Evolutionary conservation across 345 rosid genomes (phyloP).

Genomic region (Murraya koenigii): DNA sequence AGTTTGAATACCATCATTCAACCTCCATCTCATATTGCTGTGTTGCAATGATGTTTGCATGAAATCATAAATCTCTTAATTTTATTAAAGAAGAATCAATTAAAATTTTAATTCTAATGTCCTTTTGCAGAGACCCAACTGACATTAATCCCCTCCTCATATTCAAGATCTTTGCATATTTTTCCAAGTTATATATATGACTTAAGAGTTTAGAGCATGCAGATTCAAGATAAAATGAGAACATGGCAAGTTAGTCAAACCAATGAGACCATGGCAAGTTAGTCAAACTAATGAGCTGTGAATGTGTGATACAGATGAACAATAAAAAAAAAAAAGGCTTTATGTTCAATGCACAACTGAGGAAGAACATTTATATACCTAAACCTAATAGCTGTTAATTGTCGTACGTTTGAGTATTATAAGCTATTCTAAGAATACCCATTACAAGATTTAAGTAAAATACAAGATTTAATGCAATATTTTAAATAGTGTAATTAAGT

Average conservation of each 20-base stretch:
- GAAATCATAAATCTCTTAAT: slow-evolving; percentile 22
- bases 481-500: background rate
- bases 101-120: no score
- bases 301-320: background rate
- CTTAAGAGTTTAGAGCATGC: background rate
- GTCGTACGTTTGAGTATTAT: background rate
- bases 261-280: background rate
- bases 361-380: background rate
- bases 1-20: slow-evolving; percentile 23
- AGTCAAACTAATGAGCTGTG: slow-evolving; percentile 14
- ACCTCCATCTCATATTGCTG: slow-evolving; percentile 31
- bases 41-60: slow-evolving; percentile 42
- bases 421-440: background rate
- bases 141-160: background rate
- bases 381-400: background rate
- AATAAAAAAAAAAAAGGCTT: background rate
- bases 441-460: slow-evolving; percentile 5
- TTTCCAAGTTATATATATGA: background rate
- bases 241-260: background rate
- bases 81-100: background rate
- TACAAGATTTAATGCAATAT: slow-evolving; percentile 6
- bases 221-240: background rate
- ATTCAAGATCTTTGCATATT: background rate
- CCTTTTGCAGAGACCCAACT: background rate
- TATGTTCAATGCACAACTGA: background rate